phyloP scores from a whole-genome alignment of 306 rosid genomes.

The Dalbergia oliveri region DNA sequence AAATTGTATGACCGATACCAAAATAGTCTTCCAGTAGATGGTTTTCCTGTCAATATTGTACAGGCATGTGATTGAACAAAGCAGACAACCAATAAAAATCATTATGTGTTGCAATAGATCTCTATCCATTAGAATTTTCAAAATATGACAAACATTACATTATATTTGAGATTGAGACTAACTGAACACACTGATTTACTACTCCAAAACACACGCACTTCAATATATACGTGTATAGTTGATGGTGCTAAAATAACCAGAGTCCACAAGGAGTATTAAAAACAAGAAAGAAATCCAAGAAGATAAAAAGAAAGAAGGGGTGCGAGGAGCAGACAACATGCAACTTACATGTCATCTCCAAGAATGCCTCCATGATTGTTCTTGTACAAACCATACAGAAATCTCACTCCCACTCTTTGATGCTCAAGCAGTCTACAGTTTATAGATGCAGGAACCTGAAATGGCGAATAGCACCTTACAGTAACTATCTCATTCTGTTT shows the following conservation, averaged over 20 bases:
- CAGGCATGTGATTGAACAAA: background rate
- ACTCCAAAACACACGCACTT: background rate
- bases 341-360: constrained; percentile 95
- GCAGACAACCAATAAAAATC: background rate
- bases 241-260: background rate
- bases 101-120: constrained; percentile 10
- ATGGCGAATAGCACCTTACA: constrained; percentile 10
- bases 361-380: constrained; percentile 94
- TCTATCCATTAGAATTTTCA: constrained; percentile 6
- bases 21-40: background rate
- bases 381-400: constrained; percentile 77
- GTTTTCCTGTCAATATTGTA: background rate
- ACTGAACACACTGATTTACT: background rate
- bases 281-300: constrained; percentile 5
- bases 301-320: background rate
- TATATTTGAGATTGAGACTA: constrained; percentile 6
- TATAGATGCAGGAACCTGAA: constrained; percentile 92
- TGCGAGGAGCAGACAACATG: background rate
- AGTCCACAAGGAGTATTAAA: background rate
- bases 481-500: constrained; percentile 24
- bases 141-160: constrained; percentile 12
- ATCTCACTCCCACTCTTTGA: constrained; percentile 85
- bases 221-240: background rate
- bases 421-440: constrained; percentile 93
- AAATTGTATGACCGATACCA: background rate